Percentiles rank a stretch among this genome's conserved stretches.
Evolutionary conservation across 495 filamentous ascomycete species (phyloP).

Genomic region (Ramalina peruviana): DNA sequence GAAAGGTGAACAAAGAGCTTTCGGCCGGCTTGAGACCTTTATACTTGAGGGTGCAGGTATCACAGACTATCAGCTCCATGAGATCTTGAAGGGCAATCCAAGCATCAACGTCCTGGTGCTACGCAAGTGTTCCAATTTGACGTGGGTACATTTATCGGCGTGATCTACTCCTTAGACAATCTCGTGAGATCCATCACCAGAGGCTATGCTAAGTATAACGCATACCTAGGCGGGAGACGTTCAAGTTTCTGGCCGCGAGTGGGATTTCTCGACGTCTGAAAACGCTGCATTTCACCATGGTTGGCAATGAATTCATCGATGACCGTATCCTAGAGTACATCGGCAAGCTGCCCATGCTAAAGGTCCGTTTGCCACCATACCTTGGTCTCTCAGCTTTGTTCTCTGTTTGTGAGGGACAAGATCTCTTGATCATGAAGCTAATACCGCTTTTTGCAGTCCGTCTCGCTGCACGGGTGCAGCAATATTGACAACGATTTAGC

Average conservation of each 20-base stretch:
- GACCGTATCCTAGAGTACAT: slow-evolving; percentile 2
- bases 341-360: slow-evolving; percentile 8
- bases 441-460: slow-evolving; percentile 13
- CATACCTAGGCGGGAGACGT: slow-evolving; percentile 11
- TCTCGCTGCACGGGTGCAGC: slow-evolving; percentile 23
- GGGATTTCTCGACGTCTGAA: slow-evolving; percentile 1
- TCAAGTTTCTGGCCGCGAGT: slow-evolving; percentile 23
- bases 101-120: slow-evolving; percentile 19
- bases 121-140: slow-evolving; percentile 21
- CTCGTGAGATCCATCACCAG: too few relatives aligned
- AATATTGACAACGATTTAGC: slow-evolving; percentile 18
- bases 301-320: slow-evolving; percentile 8
- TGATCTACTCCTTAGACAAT: too few relatives aligned
- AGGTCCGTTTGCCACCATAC: not conserved
- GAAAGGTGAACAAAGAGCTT: slow-evolving; percentile 11
- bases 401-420: not conserved
- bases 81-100: slow-evolving; percentile 22
- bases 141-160: not conserved
- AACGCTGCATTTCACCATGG: slow-evolving; percentile 6
- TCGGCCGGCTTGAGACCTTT: slow-evolving; percentile 15
- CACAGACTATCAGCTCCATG: slow-evolving; percentile 24
- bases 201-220: too few relatives aligned
- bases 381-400: not conserved
- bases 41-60: slow-evolving; percentile 24
- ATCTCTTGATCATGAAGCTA: not conserved